Conservation (phyloP, 371 early-diverging fungal genomes). For the Mortierella sp. region DNA sequence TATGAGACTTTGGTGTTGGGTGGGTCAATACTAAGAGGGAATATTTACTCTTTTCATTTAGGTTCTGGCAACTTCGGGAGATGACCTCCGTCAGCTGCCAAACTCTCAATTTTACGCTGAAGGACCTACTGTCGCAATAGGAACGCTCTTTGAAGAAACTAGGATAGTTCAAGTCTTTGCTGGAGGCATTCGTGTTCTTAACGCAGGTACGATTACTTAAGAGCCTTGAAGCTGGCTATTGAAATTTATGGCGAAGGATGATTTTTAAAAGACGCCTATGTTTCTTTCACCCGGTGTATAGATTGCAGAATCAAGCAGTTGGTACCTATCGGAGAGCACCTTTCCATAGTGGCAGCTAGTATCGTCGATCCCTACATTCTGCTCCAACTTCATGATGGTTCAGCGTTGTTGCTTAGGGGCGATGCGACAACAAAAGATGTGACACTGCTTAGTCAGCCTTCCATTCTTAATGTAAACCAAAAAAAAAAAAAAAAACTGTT, state of each 20-base stretch:
- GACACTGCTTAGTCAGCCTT: constrained; percentile 54
- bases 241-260: neutral
- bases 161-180: constrained; percentile 87
- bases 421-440: constrained; percentile 67
- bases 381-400: constrained; percentile 75
- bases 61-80: constrained; percentile 81
- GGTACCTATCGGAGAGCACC: constrained; percentile 71
- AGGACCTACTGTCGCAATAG: constrained; percentile 83
- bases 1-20: neutral
- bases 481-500: neutral
- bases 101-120: constrained; percentile 79
- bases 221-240: neutral
- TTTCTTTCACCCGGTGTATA: neutral
- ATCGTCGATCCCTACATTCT: constrained; percentile 88
- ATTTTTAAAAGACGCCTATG: no score
- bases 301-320: constrained; percentile 73
- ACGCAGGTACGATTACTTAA: constrained; percentile 61
- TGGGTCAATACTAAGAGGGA: neutral
- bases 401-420: constrained; percentile 70
- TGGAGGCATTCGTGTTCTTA: constrained; percentile 77
- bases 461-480: constrained; percentile 59
- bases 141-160: constrained; percentile 72
- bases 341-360: constrained; percentile 77
- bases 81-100: constrained; percentile 87
- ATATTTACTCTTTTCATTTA: constrained; percentile 19